Percentiles rank a stretch among this genome's conserved stretches.
phyloP scores from a whole-genome alignment of 225 moss, liverwort and hornwort species.

The Polytrichum formosum region DNA sequence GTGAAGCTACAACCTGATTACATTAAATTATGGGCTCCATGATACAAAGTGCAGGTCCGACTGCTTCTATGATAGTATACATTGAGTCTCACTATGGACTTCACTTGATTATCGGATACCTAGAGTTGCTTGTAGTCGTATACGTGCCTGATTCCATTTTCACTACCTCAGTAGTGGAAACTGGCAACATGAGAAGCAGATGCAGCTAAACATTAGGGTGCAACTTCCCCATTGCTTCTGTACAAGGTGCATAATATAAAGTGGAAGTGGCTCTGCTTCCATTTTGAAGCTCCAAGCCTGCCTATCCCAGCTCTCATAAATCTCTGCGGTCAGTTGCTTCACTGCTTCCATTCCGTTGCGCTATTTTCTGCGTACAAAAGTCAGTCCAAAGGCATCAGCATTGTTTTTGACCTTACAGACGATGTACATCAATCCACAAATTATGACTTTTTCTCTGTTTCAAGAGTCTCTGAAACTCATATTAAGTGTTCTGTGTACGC shows the following conservation, averaged over 20 bases:
- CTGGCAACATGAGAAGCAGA: neutral
- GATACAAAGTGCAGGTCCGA: too few relatives aligned
- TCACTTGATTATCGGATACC: too few relatives aligned
- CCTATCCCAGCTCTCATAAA: neutral
- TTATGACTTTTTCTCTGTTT: too few relatives aligned
- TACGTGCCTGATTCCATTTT: too few relatives aligned
- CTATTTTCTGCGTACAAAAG: slow-evolving; percentile 36
- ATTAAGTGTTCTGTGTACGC: neutral
- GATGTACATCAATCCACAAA: neutral
- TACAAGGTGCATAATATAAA: neutral
- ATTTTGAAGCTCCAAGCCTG: too few relatives aligned
- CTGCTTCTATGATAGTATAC: too few relatives aligned
- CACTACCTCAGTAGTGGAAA: neutral
- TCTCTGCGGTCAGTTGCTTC: slow-evolving; percentile 14
- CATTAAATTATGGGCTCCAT: too few relatives aligned
- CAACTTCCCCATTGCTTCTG: neutral
- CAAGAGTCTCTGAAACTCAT: neutral
- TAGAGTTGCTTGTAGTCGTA: too few relatives aligned
- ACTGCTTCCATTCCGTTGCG: slow-evolving; percentile 31
- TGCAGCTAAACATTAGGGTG: neutral
- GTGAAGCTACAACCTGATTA: too few relatives aligned
- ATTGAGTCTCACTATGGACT: too few relatives aligned
- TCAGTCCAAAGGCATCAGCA: neutral
- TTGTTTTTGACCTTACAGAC: too few relatives aligned
- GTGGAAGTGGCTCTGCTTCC: neutral